Evolutionary conservation across 352 stramenopile species (phyloP).

Genomic region (Phytophthora parvispora): DNA sequence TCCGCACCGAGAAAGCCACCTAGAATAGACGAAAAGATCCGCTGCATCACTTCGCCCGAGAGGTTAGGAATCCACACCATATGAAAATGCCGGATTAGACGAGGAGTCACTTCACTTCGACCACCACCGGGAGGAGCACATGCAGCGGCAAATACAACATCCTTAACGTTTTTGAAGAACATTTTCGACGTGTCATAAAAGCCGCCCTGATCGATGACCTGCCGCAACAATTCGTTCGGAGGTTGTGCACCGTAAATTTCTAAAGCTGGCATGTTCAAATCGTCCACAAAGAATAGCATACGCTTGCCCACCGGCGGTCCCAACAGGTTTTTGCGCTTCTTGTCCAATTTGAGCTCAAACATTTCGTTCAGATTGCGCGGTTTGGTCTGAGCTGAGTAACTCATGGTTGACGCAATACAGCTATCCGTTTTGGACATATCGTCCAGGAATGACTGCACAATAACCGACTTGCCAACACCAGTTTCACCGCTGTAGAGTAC

Average conservation of each 20-base stretch:
- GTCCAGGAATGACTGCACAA: conserved; percentile 93
- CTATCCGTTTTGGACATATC: conserved; percentile 87
- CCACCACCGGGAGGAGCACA: conserved; percentile 91
- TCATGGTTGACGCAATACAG: conserved; percentile 90
- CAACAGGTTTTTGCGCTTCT: conserved; percentile 88
- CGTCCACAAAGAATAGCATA: conserved; percentile 93
- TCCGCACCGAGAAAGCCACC: conserved; percentile 84
- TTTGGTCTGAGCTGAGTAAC: conserved; percentile 92
- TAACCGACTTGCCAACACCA: conserved; percentile 95
- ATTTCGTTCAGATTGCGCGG: conserved; percentile 87
- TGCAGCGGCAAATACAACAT: conserved; percentile 87
- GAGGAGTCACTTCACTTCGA: conserved; percentile 87
- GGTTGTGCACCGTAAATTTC: conserved; percentile 95
- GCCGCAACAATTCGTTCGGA: conserved; percentile 92
- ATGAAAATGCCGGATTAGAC: conserved; percentile 92
- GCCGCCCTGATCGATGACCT: conserved; percentile 92
- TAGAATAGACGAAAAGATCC: conserved; percentile 94
- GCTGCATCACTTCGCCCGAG: conserved; percentile 81
- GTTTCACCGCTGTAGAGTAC: conserved; percentile 94
- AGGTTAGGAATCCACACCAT: conserved; percentile 94
- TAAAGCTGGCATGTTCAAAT: conserved; percentile 95
- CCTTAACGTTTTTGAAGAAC: conserved; percentile 94
- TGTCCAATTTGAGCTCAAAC: conserved; percentile 86
- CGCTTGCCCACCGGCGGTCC: conserved; percentile 78
- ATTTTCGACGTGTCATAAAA: conserved; percentile 95